phyloP scores from a whole-genome alignment of 306 rosid species.

The Trichosanthes truncata region DNA sequence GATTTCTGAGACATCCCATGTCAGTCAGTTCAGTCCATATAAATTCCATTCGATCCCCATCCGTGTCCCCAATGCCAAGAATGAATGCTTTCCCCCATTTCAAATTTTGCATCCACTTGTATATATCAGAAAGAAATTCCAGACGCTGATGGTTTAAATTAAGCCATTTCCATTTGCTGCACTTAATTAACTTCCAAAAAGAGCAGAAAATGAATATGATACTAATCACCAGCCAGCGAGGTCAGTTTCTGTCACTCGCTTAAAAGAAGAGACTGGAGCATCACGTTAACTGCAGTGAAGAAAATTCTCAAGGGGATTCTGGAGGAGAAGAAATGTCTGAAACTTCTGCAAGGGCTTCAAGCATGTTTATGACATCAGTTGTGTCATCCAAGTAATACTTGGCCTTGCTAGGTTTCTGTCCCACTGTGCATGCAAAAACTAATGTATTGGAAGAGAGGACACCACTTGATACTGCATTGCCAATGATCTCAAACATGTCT shows the following conservation, averaged over 20 bases:
- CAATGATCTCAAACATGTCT: conserved; percentile 62
- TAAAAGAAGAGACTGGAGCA: conserved; percentile 3
- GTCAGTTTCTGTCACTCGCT: background rate
- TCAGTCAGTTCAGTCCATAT: background rate
- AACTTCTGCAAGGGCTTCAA: conserved; percentile 46
- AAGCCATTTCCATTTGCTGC: background rate
- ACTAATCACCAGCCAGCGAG: background rate
- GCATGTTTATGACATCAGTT: conserved; percentile 40
- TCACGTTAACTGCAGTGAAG: background rate
- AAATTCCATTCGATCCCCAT: background rate
- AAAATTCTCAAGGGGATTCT: conserved; percentile 15
- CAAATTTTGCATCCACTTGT: background rate
- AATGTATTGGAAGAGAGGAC: conserved; percentile 25
- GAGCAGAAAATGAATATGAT: conserved; percentile 9
- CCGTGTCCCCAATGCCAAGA: background rate
- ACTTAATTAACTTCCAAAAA: background rate
- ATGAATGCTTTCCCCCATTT: background rate
- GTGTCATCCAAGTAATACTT: conserved; percentile 64
- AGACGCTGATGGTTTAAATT: background rate
- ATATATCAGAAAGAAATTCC: background rate
- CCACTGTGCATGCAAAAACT: conserved; percentile 60
- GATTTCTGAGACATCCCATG: background rate
- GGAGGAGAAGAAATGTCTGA: conserved; percentile 28
- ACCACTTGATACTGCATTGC: conserved; percentile 24
- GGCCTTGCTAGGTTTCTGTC: conserved; percentile 72